phyloP scores from a whole-genome alignment of 805 yeast genomes.

The Starmerella vaccinii region DNA sequence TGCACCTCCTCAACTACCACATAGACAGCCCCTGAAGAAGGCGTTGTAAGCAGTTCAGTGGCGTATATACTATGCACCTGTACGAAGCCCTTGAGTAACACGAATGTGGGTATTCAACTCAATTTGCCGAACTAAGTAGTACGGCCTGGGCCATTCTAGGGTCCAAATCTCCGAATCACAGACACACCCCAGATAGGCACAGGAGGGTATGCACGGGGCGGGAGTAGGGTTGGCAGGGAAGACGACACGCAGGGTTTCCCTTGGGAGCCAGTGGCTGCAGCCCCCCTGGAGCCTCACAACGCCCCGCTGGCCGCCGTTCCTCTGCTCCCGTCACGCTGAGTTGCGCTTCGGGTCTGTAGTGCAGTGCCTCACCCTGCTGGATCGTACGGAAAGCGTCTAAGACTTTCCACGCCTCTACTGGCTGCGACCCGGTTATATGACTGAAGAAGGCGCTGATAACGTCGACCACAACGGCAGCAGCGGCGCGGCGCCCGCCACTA shows the following conservation, averaged over 20 bases:
- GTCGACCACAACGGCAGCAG: background rate
- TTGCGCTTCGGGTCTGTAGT: background rate
- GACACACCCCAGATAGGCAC: background rate
- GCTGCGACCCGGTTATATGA: background rate
- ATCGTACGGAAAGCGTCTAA: background rate
- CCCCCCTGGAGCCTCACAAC: background rate
- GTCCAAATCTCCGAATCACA: too few species aligned
- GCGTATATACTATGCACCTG: too few species aligned
- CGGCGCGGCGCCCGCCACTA: background rate
- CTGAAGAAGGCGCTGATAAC: background rate
- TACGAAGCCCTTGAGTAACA: too few species aligned
- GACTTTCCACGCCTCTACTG: background rate
- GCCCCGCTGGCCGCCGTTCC: background rate
- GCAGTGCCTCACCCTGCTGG: background rate
- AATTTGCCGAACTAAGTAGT: too few species aligned
- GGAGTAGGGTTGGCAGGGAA: background rate
- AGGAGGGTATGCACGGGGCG: background rate
- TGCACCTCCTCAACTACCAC: too few species aligned
- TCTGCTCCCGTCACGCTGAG: background rate
- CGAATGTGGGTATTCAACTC: too few species aligned
- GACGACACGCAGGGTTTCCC: constrained; percentile 1
- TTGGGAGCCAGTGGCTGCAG: background rate
- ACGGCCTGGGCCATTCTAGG: too few species aligned
- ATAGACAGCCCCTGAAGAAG: too few species aligned
- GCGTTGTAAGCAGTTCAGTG: too few species aligned